phyloP scores from a whole-genome alignment of 1,284 basidiomycete genomes.

The Ustilago hordei region DNA sequence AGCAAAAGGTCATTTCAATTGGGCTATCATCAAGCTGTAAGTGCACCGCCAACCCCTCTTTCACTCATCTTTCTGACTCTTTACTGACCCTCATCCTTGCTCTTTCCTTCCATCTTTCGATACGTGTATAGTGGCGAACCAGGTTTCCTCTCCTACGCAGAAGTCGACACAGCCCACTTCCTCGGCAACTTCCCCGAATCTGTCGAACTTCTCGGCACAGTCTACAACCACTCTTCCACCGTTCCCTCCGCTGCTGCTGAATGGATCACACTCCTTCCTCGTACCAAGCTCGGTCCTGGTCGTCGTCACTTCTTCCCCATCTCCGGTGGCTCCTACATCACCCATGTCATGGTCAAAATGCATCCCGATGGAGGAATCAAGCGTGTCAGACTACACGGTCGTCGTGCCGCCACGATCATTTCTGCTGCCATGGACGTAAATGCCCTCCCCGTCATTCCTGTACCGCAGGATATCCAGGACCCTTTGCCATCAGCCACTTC shows the following conservation, averaged over 20 bases:
- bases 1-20: slow-evolving; percentile 83
- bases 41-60: slow-evolving; percentile 63
- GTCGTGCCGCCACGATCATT: slow-evolving; percentile 70
- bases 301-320: slow-evolving; percentile 88
- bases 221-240: slow-evolving; percentile 65
- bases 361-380: slow-evolving; percentile 96
- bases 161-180: slow-evolving; percentile 95
- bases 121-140: slow-evolving; percentile 38
- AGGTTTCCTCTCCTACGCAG: slow-evolving; percentile 81
- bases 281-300: slow-evolving; percentile 87
- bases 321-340: slow-evolving; percentile 76
- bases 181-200: slow-evolving; percentile 93
- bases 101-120: not conserved
- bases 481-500: slow-evolving; percentile 48
- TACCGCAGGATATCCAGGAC: slow-evolving; percentile 57
- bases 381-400: slow-evolving; percentile 84
- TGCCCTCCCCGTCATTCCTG: slow-evolving; percentile 32
- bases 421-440: slow-evolving; percentile 26
- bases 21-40: slow-evolving; percentile 88
- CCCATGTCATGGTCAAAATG: slow-evolving; percentile 88
- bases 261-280: slow-evolving; percentile 82
- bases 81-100: not conserved
- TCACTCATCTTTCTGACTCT: not conserved
- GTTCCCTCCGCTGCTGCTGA: slow-evolving; percentile 53
- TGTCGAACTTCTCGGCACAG: slow-evolving; percentile 80